These are phyloP conservation scores for Luvunga scandens DNA, from an alignment of 345 rosid species.

Conservation along the genomic window DNA sequence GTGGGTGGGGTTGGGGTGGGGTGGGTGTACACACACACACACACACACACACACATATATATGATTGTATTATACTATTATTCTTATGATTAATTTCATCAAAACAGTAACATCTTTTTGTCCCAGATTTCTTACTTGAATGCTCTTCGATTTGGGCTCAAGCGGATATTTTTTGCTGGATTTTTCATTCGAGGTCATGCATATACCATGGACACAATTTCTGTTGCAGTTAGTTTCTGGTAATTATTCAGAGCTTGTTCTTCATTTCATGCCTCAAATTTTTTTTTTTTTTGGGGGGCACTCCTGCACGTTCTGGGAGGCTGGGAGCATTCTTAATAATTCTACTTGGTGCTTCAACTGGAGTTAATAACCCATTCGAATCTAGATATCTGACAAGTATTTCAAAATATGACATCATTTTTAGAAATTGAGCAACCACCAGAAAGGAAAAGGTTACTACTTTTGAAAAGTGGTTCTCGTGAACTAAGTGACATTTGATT, in stretches of 20 bases:
- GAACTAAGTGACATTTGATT: background rate
- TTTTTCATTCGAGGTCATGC: conserved; percentile 72
- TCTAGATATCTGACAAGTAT: background rate
- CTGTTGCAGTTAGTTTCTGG: conserved; percentile 82
- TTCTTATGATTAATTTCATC: background rate
- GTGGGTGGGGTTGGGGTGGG: no score
- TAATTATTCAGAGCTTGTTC: conserved; percentile 18
- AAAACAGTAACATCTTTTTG: background rate
- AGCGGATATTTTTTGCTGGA: conserved; percentile 77
- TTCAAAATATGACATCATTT: background rate
- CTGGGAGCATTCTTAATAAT: background rate
- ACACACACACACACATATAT: no score
- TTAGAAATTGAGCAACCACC: background rate
- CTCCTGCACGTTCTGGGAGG: background rate
- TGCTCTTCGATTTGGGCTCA: conserved; percentile 81
- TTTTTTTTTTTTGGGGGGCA: background rate
- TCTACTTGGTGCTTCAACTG: background rate
- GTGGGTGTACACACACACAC: no score
- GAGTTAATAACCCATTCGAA: background rate
- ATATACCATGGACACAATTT: conserved; percentile 79
- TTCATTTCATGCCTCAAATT: background rate
- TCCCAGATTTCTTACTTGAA: conserved; percentile 73
- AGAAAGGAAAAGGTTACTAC: background rate
- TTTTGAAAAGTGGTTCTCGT: background rate
- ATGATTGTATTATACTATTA: no score